phyloP scores from a whole-genome alignment of 768 basidiomycete genomes.

The Podaxis sp. region DNA sequence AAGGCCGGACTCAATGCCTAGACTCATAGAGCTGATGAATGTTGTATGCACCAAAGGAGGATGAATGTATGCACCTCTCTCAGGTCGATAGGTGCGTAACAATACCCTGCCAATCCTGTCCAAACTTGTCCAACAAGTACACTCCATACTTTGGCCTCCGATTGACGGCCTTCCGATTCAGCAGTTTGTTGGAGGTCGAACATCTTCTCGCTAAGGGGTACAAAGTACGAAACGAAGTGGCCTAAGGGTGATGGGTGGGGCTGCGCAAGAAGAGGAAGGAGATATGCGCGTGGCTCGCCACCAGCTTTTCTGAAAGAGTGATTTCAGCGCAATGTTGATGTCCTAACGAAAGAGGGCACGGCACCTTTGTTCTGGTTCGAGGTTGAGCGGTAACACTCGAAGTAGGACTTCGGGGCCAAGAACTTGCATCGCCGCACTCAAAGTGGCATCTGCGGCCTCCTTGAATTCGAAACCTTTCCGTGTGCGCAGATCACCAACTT shows the following conservation, averaged over 20 bases:
- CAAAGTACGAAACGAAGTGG: constrained; percentile 89
- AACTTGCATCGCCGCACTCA: constrained; percentile 80
- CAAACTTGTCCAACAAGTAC: constrained; percentile 93
- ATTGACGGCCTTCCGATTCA: constrained; percentile 65
- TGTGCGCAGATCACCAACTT: constrained; percentile 70
- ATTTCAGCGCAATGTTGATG: background rate
- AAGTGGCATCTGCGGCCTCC: constrained; percentile 76
- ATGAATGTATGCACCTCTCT: constrained; percentile 44
- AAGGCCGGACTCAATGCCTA: constrained; percentile 77
- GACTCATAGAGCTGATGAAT: constrained; percentile 7
- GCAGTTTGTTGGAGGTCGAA: constrained; percentile 85
- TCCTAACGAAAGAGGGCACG: constrained; percentile 43
- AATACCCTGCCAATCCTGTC: constrained; percentile 90
- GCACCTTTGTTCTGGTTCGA: constrained; percentile 79
- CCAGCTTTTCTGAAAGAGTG: constrained; percentile 53
- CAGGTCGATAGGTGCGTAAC: constrained; percentile 76
- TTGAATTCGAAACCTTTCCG: constrained; percentile 88
- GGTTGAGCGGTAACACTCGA: constrained; percentile 73
- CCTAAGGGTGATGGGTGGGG: constrained; percentile 77
- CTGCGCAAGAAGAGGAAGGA: constrained; percentile 83
- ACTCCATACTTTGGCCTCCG: constrained; percentile 94
- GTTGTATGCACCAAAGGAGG: background rate
- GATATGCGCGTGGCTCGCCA: constrained; percentile 83
- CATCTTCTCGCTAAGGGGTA: constrained; percentile 91
- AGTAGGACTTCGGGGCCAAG: constrained; percentile 84